Evolutionary conservation across 306 rosid species (phyloP).

Genomic region (Inga laurina): DNA sequence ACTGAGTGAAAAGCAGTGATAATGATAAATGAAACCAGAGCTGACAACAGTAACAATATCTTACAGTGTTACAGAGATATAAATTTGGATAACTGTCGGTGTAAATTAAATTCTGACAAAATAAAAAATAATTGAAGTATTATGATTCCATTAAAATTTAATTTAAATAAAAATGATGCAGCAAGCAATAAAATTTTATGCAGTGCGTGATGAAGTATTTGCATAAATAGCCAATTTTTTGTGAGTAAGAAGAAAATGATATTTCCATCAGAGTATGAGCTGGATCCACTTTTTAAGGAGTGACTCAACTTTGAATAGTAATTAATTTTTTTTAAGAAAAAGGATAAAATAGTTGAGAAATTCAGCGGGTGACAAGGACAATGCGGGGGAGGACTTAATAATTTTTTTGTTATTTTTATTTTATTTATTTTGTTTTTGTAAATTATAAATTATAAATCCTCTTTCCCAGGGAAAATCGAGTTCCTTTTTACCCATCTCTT

Average conservation of each 20-base stretch:
- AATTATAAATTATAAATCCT: not conserved
- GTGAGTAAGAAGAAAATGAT: not conserved
- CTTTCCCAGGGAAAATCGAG: constrained; percentile 25
- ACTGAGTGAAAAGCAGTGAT: not conserved
- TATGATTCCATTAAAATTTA: not conserved
- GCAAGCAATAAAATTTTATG: not conserved
- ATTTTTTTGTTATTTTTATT: constrained; percentile 10
- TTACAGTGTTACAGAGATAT: not conserved
- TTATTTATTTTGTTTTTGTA: not conserved
- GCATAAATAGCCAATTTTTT: not conserved
- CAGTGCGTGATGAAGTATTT: not conserved
- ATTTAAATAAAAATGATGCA: not conserved
- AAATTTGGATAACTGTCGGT: not conserved
- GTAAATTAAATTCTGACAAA: not conserved
- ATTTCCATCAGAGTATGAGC: constrained; percentile 54
- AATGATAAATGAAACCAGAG: not conserved
- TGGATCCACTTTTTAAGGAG: constrained; percentile 85
- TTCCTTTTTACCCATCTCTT: constrained; percentile 5
- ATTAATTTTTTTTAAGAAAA: not conserved
- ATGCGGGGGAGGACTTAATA: constrained; percentile 44
- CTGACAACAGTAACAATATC: not conserved
- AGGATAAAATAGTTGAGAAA: constrained; percentile 37
- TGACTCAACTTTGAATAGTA: constrained; percentile 53
- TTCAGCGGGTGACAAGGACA: constrained; percentile 51
- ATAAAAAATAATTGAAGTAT: not conserved